Evolutionary conservation across 352 stramenopile species (phyloP), one percentile per base, ranked within the genome.

Genomic region (Phytophthora hibernalis): DNA sequence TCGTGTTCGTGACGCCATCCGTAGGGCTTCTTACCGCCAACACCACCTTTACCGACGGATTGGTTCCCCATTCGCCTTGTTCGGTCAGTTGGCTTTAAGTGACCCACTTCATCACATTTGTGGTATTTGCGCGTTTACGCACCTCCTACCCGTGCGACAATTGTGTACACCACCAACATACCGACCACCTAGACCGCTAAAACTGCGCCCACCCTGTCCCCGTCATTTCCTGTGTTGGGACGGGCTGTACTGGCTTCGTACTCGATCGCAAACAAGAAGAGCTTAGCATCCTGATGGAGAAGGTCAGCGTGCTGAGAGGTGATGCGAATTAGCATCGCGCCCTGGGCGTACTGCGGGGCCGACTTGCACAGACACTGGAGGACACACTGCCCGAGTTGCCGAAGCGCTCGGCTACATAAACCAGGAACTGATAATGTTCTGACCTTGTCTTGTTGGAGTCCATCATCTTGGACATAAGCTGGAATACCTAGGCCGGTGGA

Each of bases 311-410:
- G 43, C 16, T 40, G 20, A 4, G 21, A 55, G 22, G 49, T 42
- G 5, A 49, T 20, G 3, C 55, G 33, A 7, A 10, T 55, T 15
- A 54, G 44, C 42, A 40, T 38, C 47, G 37, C 56, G 1, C 7
- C 54, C n/a, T 54, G 24, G 2, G 60, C 24, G 20, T 54, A 33
- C 3, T n/a, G 0, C 12, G 59, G 50, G 28, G 50, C 49, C 20
- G 42, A 67, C 31, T 49, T 43, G 31, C 50, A 60, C 12, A 67
- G n/a, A 5, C 59, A 67, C 26, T 54, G n/a, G 3, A 65, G 38
- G n/a, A n/a, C n/a, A n/a, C n/a, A n/a, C n/a, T n/a, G n/a, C n/a
- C n/a, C n/a, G n/a, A n/a, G n/a, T n/a, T n/a, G n/a, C n/a, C n/a
- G n/a, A n/a, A n/a, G n/a, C n/a, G n/a, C n/a, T n/a, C n/a, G n/a